phyloP scores from a whole-genome alignment of 2,329 filamentous ascomycete species.

The Stylonectria norvegica region DNA sequence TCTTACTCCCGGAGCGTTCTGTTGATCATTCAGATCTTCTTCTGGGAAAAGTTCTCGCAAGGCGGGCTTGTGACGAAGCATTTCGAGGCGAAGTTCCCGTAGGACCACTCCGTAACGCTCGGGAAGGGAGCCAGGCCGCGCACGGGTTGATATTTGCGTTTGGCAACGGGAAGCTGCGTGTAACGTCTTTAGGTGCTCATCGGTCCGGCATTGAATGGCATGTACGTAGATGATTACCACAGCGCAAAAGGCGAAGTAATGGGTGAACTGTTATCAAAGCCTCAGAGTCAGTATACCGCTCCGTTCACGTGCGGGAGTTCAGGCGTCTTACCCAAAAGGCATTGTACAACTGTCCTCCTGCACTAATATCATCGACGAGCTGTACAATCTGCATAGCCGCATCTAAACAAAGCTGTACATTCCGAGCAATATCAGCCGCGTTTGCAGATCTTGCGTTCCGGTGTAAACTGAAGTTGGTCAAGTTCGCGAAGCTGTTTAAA shows the following conservation, averaged over 20 bases:
- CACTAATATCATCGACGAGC: slow-evolving; percentile 32
- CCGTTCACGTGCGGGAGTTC: slow-evolving; percentile 5
- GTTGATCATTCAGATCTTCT: not conserved
- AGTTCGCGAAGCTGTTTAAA: slow-evolving; percentile 32
- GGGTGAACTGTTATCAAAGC: slow-evolving; percentile 34
- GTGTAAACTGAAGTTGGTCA: slow-evolving; percentile 6
- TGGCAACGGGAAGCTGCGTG: slow-evolving; percentile 39
- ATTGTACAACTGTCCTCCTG: slow-evolving; percentile 10
- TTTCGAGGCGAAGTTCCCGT: slow-evolving; percentile 32
- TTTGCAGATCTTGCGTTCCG: not conserved
- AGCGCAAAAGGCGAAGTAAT: slow-evolving; percentile 44
- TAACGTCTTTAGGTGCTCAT: slow-evolving; percentile 29
- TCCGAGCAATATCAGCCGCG: slow-evolving; percentile 18
- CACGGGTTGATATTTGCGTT: slow-evolving; percentile 35
- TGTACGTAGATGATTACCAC: slow-evolving; percentile 44
- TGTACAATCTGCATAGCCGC: slow-evolving; percentile 40
- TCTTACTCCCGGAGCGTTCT: not conserved
- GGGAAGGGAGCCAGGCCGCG: slow-evolving; percentile 36
- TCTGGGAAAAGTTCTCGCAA: not conserved
- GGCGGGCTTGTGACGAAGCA: slow-evolving; percentile 22
- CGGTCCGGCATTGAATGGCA: slow-evolving; percentile 36
- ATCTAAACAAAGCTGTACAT: slow-evolving; percentile 32
- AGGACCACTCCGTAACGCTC: slow-evolving; percentile 42
- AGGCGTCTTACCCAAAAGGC: slow-evolving; percentile 24
- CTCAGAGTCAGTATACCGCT: slow-evolving; percentile 22